Base-by-base conservation (phyloP, 768 basidiomycete genomes). In the Naganishia randhawae region DNA sequence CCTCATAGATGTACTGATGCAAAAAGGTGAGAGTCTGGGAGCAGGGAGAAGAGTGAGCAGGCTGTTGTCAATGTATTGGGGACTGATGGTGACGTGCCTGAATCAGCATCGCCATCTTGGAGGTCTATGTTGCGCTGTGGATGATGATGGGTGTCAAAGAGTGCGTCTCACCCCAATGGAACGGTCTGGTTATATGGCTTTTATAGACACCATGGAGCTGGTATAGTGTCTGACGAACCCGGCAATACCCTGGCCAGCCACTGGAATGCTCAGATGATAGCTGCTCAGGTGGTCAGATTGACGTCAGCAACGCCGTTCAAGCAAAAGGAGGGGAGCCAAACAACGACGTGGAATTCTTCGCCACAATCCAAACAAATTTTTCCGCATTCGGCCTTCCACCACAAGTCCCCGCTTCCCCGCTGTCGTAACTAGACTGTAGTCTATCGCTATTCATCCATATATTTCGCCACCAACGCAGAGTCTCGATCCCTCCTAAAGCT, bases 1-100 rank as follows among this genome's bases (percentile, higher is more conserved):
- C 63, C 35, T 65, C 50, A 37, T 65, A 65, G 32, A 50, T 33
- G 50, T 65, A 65, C 19, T 65, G 63, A 33, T 65, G 63, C 29
- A 65, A 19, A 29, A 65, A 65, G 8, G 63, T 65, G 17, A 65
- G 33, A 22, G 63, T 51, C 50, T 65, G 33, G 11, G 11, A 22
- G 11, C 39, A 22, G n/a, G 3, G 25, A 22, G 6, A 48, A 48
- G n/a, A 22, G 14, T 48, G 25, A 48, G 45, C 45, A n/a, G 13
- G 11, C 19, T 48, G 45, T 11, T 13, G 33, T 52, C 48, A 50
- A 29, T 5, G 50, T 25, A 31, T 9, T 52, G 51, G 5, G 8
- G 25, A 9, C 14, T 8, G 3, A 14, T 9, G 16, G 31, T 8
- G 33, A 22, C 54, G 8, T 55, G 37, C 54, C 54, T 55, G 54